Base-by-base conservation (phyloP, 2,329 filamentous ascomycete species). In the Hirsutella minnesotensis region DNA sequence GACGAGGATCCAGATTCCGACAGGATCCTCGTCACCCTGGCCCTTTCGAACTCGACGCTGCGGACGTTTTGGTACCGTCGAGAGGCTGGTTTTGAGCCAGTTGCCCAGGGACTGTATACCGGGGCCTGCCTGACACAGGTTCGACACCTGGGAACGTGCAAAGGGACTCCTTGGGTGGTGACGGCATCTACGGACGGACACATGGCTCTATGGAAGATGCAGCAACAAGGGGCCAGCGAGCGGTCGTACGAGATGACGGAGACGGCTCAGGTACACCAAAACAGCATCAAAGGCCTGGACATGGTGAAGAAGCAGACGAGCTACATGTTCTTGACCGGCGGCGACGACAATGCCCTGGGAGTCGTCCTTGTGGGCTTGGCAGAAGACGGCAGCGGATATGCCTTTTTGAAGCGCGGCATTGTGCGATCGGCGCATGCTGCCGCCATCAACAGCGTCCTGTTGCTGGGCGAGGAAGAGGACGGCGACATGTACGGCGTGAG, bases 301-400 rank as follows among this genome's bases (percentile, higher is more conserved):
- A 46, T 77, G 40, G 47, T 52, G 22, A 39, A 45, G 40, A 22
- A 41, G 68, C 13, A 50, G 54, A 16, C 48, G 56, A 24, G 52
- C 51, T 65, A 50, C 50, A 47, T 84, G 1, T 56, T 94, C 16
- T 59, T 86, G 4, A 88, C 86, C 0, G 87, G 86, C 21, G 88
- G 92, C 19, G 92, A 98, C 53, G 92, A 96, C 60, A 92, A 92
- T 47, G 82, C 83, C 3, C 60, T 96, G 0, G 81, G 75, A 0
- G 54, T 86, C 10, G 74, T 73, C 20, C 60, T 44, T 0, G 41
- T 64, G 27, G 46, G 44, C 5, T 45, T 47, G 35, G 46, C 46
- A 19, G 22, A 39, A 37, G 49, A 40, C 29, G 46, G 41, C 30
- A 46, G 30, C 15, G 47, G 47, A 20, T 60, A 56, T 43, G 50